These are phyloP conservation scores for Orbilia blumenaviensis DNA, from an alignment of 2,329 filamentous ascomycete species.

Conservation along the genomic window DNA sequence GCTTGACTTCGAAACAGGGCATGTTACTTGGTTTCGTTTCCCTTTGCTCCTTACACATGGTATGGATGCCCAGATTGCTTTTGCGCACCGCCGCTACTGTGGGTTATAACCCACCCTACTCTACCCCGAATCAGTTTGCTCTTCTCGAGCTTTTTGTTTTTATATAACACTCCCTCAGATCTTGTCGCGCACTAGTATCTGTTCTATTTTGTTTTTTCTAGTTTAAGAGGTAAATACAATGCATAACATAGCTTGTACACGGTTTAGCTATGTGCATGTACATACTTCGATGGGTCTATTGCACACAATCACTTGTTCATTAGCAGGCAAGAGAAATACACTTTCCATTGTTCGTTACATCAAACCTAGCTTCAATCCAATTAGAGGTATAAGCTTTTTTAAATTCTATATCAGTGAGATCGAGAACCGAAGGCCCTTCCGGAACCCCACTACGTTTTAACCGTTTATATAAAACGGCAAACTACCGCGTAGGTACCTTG, in stretches of 20 bases:
- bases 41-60: neutral
- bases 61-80: neutral
- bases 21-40: neutral
- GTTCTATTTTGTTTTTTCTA: neutral
- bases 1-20: neutral
- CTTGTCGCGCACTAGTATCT: neutral
- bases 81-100: neutral
- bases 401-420: too few species aligned
- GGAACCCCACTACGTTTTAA: too few species aligned
- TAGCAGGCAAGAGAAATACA: slow-evolving; percentile 28
- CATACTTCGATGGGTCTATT: neutral
- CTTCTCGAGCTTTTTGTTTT: neutral
- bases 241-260: slow-evolving; percentile 4
- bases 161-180: neutral
- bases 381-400: too few species aligned
- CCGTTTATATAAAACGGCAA: too few species aligned
- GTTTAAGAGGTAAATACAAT: too few species aligned
- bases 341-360: slow-evolving; percentile 21
- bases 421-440: neutral
- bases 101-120: neutral
- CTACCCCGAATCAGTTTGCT: neutral
- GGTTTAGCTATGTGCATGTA: neutral
- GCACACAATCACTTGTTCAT: neutral
- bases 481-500: too few species aligned
- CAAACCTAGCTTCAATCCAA: neutral